Evolutionary conservation across 768 basidiomycete species (phyloP).

Genomic region (Cyclocybe aegerita): DNA sequence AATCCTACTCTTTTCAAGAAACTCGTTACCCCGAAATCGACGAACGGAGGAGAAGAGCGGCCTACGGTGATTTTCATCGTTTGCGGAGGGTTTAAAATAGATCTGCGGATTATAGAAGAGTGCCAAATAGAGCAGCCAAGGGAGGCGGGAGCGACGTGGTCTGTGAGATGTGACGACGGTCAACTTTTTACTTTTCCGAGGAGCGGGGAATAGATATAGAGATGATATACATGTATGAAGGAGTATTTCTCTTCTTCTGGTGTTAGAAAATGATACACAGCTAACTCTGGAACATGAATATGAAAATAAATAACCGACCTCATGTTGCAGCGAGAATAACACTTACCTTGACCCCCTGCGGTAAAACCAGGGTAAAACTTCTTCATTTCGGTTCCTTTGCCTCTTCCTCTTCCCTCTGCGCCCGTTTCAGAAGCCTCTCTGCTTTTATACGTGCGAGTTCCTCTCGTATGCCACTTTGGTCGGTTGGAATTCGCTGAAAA

Average conservation of each 20-base stretch:
- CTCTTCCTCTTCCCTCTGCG: conserved; percentile 40
- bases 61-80: conserved; percentile 61
- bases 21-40: conserved; percentile 36
- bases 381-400: conserved; percentile 20
- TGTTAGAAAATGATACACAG: neutral
- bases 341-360: neutral
- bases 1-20: conserved; percentile 52
- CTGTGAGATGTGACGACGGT: conserved; percentile 41
- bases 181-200: conserved; percentile 26
- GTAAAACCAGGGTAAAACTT: conserved; percentile 8
- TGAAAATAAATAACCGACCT: neutral
- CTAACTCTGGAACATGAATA: neutral
- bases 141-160: conserved; percentile 26
- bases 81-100: conserved; percentile 72
- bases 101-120: conserved; percentile 48
- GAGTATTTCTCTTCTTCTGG: neutral
- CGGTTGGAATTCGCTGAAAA: conserved; percentile 59
- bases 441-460: conserved; percentile 74
- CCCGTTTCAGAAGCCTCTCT: conserved; percentile 48
- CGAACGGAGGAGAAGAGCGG: conserved; percentile 21
- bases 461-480: conserved; percentile 61
- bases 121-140: conserved; percentile 39
- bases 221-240: neutral
- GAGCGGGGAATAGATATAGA: neutral
- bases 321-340: neutral